These are phyloP conservation scores for Botrytis elliptica DNA, from an alignment of 2,329 filamentous ascomycete species.

Conservation along the genomic window DNA sequence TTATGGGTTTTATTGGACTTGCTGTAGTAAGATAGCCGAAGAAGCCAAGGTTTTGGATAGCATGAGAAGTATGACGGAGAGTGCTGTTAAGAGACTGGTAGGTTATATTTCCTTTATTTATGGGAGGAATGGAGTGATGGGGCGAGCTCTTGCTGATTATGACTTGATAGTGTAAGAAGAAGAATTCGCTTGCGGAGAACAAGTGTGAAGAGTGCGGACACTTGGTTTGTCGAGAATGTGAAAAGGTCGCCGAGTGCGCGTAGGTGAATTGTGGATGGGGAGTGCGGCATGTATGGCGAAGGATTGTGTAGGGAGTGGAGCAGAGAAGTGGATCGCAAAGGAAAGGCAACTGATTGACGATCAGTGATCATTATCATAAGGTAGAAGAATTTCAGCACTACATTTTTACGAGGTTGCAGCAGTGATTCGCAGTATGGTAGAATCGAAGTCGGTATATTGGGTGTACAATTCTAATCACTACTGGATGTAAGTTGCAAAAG, in stretches of 20 bases:
- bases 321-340: neutral
- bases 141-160: neutral
- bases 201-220: slow-evolving; percentile 14
- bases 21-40: neutral
- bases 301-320: neutral
- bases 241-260: neutral
- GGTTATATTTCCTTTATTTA: neutral
- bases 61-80: neutral
- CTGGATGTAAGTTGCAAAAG: neutral
- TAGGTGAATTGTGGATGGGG: fast-evolving
- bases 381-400: neutral
- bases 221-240: neutral
- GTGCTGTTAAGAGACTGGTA: neutral
- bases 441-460: neutral
- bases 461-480: neutral
- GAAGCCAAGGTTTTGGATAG: neutral
- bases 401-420: neutral
- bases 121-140: neutral
- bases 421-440: neutral
- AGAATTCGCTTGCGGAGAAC: neutral
- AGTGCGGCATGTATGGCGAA: too few species aligned
- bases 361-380: too few species aligned
- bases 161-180: slow-evolving; percentile 6
- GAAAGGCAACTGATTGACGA: neutral
- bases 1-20: slow-evolving; percentile 12